phyloP scores from a whole-genome alignment of 2,329 filamentous ascomycete genomes.

The Penicillium freii region DNA sequence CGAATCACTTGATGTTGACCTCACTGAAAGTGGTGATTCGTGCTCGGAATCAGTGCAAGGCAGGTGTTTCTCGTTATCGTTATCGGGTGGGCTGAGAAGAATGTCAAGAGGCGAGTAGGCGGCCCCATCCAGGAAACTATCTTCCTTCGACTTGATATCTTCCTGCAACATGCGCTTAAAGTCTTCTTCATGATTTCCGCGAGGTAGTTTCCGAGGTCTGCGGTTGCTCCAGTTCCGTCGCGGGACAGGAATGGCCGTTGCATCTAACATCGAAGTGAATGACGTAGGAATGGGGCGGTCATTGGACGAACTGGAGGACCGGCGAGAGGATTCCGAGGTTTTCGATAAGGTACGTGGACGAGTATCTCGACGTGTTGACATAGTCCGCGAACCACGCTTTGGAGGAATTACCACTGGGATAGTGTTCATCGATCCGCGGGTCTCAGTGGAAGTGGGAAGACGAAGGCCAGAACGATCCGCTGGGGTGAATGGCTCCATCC shows the following conservation, averaged over 20 bases:
- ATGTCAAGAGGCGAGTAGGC: conserved; percentile 53
- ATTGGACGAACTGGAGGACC: conserved; percentile 29
- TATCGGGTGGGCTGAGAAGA: conserved; percentile 56
- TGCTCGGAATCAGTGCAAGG: conserved; percentile 45
- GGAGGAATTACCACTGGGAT: conserved; percentile 39
- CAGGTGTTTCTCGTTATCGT: conserved; percentile 42
- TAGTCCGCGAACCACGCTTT: conserved; percentile 29
- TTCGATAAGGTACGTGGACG: conserved; percentile 22
- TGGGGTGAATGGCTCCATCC: conserved; percentile 11
- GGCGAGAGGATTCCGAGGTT: conserved; percentile 20
- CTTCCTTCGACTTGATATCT: conserved; percentile 50
- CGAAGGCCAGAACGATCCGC: conserved; percentile 21
- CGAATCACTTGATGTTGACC: conserved; percentile 59
- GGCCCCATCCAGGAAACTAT: conserved; percentile 42
- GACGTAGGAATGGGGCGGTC: conserved; percentile 52
- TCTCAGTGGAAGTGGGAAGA: conserved; percentile 11
- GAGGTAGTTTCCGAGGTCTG: conserved; percentile 39
- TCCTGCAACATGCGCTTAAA: conserved; percentile 59
- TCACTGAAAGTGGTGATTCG: conserved; percentile 44
- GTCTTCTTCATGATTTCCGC: conserved; percentile 45
- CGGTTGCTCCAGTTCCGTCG: conserved; percentile 40
- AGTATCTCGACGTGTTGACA: conserved; percentile 20
- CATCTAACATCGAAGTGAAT: conserved; percentile 57
- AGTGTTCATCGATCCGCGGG: conserved; percentile 23
- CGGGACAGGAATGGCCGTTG: conserved; percentile 59